Base-by-base conservation (phyloP, 2,329 filamentous ascomycete species). In the Eurotiales sp. region DNA sequence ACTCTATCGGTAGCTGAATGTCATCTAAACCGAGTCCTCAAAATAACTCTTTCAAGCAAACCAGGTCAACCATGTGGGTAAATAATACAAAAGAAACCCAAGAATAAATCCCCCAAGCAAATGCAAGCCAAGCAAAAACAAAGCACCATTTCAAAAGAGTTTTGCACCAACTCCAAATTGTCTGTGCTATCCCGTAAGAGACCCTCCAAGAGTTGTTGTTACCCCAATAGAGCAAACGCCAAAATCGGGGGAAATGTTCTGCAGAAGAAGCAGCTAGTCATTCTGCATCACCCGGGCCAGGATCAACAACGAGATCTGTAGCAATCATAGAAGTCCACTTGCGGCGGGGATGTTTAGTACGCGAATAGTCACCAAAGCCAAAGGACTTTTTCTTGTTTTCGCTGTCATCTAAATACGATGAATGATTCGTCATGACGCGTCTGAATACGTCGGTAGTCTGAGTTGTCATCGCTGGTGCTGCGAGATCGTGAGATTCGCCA, bases 371-470 rank as follows among this genome's bases (percentile, higher is more conserved):
- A 6, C n/a, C 10, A n/a, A 49, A 49, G 32, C 37, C 39, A 42
- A 50, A 50, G 3, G 27, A 29, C 23, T 29, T 42, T 23, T 19
- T 50, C 47, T 50, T 23, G 12, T 36, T 34, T 29, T 50, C 47
- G n/a, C 14, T 15, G 2, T 0, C n/a, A 15, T 43, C 29, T 10
- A 32, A 14, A n/a, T 53, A 53, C 4, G 46, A 39, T 19, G 21
- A 45, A 12, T 49, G 12, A 5, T 44, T 44, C 22, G 19, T 34
- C 15, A 44, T 19, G 19, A 40, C 15, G 10, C 12, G 17, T 19
- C 17, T 30, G 22, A 45, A 30, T n/a, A 25, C 15, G 17, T 45
- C 22, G n/a, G 15, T 32, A 22, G 34, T 27, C 34, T 46, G 40
- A 7, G 8, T 19, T 36, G 43, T 23, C 17, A 25, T 22, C 8